Base-by-base conservation (phyloP, 371 early-diverging fungal species). In the Chytridium lagenaria region DNA sequence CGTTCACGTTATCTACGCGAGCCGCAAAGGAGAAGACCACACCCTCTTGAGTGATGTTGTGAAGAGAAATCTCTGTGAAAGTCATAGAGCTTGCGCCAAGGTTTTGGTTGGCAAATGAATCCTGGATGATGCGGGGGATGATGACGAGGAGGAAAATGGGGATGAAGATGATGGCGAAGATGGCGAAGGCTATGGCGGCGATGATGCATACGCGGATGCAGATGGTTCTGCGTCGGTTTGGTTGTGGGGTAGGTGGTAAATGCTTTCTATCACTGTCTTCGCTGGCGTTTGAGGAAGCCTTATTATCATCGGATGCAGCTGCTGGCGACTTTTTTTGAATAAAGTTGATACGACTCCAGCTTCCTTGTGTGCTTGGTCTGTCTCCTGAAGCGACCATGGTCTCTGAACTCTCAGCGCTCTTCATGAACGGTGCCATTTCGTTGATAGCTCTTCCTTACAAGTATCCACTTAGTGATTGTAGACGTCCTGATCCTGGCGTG, bases 81-180 rank as follows among this genome's bases (percentile, higher is more conserved):
- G 26, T 23, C 55, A 52, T 7, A 23, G n/a, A 5, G 55, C 5
- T 5, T 12, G n/a, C 23, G 26, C n/a, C 12, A n/a, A 52, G 12
- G 12, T 52, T 10, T 5, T 7, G 23, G 55, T 52, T 52, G n/a
- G 55, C 55, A 52, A 52, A 52, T 5, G 12, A 22, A 23, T 52
- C 55, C 26, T 52, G 55, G 55, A 52, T 52, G 55, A 52, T n/a
- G n/a, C 23, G 7, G 7, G 55, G 55, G 12, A 52, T 7, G 26
- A 52, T 7, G n/a, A 52, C 55, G 55, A 5, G 12, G 26, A 52
- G 7, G 55, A 52, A 52, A 23, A 52, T 52, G 26, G 55, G 55
- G 55, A 52, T 52, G 55, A 52, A 52, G 55, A 52, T 52, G 55
- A 52, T 52, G 55, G 55, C 12, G 55, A 52, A 52, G 5, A 52